A percentile compares a stretch with the other conserved stretches of the same genome.
Evolutionary conservation across 805 yeast genomes (phyloP).

Genomic region (Wickerhamiella bombiphila): DNA sequence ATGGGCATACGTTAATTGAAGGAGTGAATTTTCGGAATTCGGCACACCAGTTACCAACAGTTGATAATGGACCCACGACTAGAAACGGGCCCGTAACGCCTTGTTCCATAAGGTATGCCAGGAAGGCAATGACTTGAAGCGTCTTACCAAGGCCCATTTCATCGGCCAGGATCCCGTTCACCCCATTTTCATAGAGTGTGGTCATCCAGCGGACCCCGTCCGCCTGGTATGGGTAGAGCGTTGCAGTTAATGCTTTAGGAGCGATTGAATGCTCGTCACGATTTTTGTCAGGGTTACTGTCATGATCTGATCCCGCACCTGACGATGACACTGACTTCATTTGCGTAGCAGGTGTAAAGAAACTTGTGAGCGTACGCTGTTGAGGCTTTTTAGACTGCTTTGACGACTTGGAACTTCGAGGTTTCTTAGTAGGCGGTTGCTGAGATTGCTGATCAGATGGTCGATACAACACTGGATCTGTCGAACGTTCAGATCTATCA

Average conservation of each 20-base stretch:
- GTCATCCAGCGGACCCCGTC: conserved; percentile 87
- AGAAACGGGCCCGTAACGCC: conserved; percentile 76
- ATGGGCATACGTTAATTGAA: conserved; percentile 37
- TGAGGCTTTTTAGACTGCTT: neutral
- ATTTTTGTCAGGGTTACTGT: neutral
- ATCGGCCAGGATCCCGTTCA: conserved; percentile 90
- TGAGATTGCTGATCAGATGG: too few relatives aligned
- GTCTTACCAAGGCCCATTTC: conserved; percentile 98
- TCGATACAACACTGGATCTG: too few relatives aligned
- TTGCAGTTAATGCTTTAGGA: neutral
- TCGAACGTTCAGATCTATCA: too few relatives aligned
- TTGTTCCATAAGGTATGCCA: conserved; percentile 63
- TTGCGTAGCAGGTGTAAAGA: neutral
- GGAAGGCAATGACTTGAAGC: conserved; percentile 66
- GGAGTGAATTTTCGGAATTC: conserved; percentile 72
- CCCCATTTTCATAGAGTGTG: conserved; percentile 79
- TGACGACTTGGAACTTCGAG: neutral
- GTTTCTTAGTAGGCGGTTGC: conserved; percentile 7
- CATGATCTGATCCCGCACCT: too few relatives aligned
- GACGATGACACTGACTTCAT: too few relatives aligned
- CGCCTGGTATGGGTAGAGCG: conserved; percentile 48
- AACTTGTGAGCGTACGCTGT: neutral
- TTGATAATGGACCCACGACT: conserved; percentile 87
- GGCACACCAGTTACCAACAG: conserved; percentile 69
- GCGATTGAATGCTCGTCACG: neutral